Percentiles rank a stretch among this genome's conserved stretches.
These are phyloP conservation scores for Hymenoscyphus fraxineus DNA, from an alignment of 2,329 filamentous ascomycete genomes.

Conservation along the genomic window DNA sequence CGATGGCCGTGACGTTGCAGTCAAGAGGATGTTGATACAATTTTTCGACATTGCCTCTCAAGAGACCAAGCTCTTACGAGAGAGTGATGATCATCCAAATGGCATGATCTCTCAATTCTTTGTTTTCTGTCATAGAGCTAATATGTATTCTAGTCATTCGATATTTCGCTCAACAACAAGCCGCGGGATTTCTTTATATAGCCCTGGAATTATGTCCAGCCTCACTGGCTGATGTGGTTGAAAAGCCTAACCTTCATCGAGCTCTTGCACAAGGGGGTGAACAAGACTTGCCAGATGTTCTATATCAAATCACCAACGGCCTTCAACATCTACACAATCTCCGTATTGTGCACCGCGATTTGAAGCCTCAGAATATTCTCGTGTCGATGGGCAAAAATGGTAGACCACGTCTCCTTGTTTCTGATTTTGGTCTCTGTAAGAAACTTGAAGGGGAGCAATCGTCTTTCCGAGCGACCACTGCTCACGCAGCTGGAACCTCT, in stretches of 20 bases:
- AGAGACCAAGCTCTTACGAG: conserved; percentile 83
- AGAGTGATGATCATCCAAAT: conserved; percentile 94
- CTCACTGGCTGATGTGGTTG: conserved; percentile 86
- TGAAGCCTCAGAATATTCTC: conserved; percentile 97
- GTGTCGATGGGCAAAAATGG: conserved; percentile 70
- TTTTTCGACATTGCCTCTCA: conserved; percentile 95
- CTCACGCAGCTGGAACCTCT: conserved; percentile 86
- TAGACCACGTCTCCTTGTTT: conserved; percentile 82
- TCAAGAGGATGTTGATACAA: conserved; percentile 94
- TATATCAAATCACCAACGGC: conserved; percentile 87
- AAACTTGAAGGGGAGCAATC: conserved; percentile 93
- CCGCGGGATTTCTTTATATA: conserved; percentile 90
- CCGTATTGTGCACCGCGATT: conserved; percentile 92
- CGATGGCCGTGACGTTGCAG: conserved; percentile 86
- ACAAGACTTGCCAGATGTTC: conserved; percentile 70
- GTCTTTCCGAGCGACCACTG: conserved; percentile 90
- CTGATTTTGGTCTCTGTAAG: conserved; percentile 96
- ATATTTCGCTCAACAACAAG: conserved; percentile 89
- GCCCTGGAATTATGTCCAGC: conserved; percentile 91
- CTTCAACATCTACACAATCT: conserved; percentile 85
- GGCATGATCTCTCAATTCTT: conserved; percentile 41
- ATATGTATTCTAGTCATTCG: conserved; percentile 65
- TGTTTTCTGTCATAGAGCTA: conserved; percentile 22
- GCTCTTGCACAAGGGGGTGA: conserved; percentile 70
- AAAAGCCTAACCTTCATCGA: conserved; percentile 64